Conservation (phyloP, 306 rosid genomes). For the Trifolium fragiferum region DNA sequence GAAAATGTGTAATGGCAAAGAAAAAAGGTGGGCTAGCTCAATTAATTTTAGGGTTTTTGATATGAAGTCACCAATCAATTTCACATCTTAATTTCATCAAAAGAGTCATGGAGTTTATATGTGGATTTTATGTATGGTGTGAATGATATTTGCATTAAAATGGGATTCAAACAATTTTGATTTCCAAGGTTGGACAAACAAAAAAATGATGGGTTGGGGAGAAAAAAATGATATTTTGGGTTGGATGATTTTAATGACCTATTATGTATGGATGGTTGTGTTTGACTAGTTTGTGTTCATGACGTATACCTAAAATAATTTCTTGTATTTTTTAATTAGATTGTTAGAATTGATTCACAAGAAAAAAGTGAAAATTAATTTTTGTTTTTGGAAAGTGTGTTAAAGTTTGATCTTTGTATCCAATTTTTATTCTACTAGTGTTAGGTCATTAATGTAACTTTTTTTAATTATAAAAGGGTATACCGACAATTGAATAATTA, state of each 20-base stretch:
- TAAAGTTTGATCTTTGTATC: background rate
- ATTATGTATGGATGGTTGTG: constrained; percentile 32
- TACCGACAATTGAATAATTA: background rate
- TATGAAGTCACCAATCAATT: constrained; percentile 41
- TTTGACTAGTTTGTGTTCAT: constrained; percentile 39
- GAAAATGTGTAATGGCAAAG: constrained; percentile 51
- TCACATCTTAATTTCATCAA: constrained; percentile 42
- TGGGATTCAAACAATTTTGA: constrained; percentile 32
- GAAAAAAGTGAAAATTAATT: background rate
- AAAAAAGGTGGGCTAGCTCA: constrained; percentile 40
- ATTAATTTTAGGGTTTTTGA: constrained; percentile 40
- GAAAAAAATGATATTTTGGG: constrained; percentile 33
- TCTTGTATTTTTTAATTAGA: background rate
- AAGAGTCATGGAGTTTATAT: constrained; percentile 42
- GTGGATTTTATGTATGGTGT: background rate
- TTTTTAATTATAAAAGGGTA: background rate
- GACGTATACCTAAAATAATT: constrained; percentile 19
- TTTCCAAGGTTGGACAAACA: constrained; percentile 37
- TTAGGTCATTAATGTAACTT: background rate
- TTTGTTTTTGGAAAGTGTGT: background rate
- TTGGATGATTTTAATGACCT: constrained; percentile 30
- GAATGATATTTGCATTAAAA: background rate
- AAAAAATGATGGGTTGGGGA: background rate
- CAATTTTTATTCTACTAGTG: background rate
- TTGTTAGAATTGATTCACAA: background rate